Evolutionary conservation across 257 asterid genomes (phyloP), one percentile per base, ranked within the genome.

Genomic region (Plantago elongata): DNA sequence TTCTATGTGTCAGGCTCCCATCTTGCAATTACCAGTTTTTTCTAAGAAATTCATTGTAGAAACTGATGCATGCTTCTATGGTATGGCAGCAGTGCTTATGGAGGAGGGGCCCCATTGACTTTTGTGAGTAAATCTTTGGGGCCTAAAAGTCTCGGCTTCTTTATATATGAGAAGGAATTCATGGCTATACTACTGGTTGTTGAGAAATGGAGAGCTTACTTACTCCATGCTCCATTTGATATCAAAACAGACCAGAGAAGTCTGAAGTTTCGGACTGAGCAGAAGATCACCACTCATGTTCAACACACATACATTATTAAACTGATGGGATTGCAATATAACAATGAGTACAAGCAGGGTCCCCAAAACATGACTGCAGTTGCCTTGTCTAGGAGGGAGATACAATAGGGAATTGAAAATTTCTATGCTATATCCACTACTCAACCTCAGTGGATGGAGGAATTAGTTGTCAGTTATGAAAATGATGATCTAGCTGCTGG

Each of bases 261-360:
- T 27, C 57, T 62, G 3, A 62, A 62, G 11, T 47, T 45, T n/a
- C n/a, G 47, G 1, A 14, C 37, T 1, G 67, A 62, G 45, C 47
- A 62, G 12, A 62, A 30, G 13, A 27, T 62, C 7, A 6, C 45
- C 0, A 62, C 67, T 17, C 67, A 57, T 13, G 18, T 27, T 1
- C 67, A 62, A 9, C 67, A 62, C 9, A 62, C 47, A 9, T 48
- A 44, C 29, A 9, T 62, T 0, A 50, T 45, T 3, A 48, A 49
- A 4, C 16, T 62, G 9, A 0, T 62, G 47, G 67, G 67, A 0
- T 62, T 22, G 11, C 46, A 62, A 4, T 62, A 44, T 29, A 14
- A 11, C 2, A 48, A 48, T 27, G n/a, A 30, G 0, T 62, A 30
- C 9, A 30, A 15, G n/a, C 34, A 30, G 9, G 67, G 66, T 0